phyloP scores from a whole-genome alignment of 1,284 basidiomycete genomes.

The Microbotryum violaceum region DNA sequence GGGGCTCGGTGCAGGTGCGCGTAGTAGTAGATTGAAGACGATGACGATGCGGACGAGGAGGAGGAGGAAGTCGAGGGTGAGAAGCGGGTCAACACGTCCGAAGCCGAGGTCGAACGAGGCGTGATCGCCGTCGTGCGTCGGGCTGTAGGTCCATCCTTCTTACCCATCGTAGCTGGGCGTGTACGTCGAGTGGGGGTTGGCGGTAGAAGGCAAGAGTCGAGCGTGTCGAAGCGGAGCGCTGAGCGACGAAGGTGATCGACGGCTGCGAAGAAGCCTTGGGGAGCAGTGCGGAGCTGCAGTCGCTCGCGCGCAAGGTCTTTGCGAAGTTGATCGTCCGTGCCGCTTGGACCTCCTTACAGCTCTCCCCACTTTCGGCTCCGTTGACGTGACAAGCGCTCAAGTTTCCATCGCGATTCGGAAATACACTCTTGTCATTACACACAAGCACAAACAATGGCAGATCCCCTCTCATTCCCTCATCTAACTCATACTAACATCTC shows the following conservation, averaged over 20 bases:
- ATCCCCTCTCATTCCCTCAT: too few relatives aligned
- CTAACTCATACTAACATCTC: neutral
- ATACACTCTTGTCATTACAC: too few relatives aligned
- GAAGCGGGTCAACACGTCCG: slow-evolving; percentile 9
- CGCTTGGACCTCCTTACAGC: too few relatives aligned
- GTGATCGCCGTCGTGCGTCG: slow-evolving; percentile 33
- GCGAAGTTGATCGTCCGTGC: too few relatives aligned
- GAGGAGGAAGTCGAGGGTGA: slow-evolving; percentile 13
- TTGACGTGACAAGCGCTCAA: too few relatives aligned
- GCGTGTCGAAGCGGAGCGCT: neutral
- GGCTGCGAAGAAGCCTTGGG: too few relatives aligned
- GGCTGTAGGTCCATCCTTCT: slow-evolving; percentile 12
- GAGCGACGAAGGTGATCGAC: neutral
- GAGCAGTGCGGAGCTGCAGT: too few relatives aligned
- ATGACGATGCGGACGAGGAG: neutral
- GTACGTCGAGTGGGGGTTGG: neutral
- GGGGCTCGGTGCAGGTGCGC: slow-evolving; percentile 26
- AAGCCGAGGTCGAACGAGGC: slow-evolving; percentile 7
- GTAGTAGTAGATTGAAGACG: slow-evolving; percentile 14
- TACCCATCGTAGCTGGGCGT: slow-evolving; percentile 19
- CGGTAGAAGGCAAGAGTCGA: neutral
- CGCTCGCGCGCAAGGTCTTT: too few relatives aligned
- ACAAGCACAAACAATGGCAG: neutral
- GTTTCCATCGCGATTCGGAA: too few relatives aligned
- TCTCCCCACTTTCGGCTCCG: too few relatives aligned